Percentiles rank a stretch among this genome's conserved stretches.
phyloP scores from a whole-genome alignment of 1,284 basidiomycete species.

The Rhodofomes roseus region DNA sequence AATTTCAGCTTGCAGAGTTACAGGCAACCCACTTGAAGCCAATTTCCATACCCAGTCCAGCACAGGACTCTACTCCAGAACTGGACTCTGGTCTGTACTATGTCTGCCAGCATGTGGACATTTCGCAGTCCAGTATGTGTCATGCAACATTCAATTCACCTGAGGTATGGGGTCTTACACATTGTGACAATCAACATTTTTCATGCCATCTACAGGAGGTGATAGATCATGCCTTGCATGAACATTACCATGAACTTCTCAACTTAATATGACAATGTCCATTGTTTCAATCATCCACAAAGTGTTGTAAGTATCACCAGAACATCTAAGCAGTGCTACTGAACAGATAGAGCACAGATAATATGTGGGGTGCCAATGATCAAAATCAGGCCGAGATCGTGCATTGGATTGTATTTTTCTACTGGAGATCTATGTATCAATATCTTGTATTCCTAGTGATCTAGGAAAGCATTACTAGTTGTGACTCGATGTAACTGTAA shows the following conservation, averaged over 20 bases:
- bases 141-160: background rate
- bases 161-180: background rate
- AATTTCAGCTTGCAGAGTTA: slow-evolving; percentile 13
- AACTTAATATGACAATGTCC: background rate
- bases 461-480: too few species aligned
- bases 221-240: background rate
- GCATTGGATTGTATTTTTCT: too few species aligned
- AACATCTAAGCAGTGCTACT: too few species aligned
- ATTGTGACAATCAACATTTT: too few species aligned
- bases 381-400: too few species aligned
- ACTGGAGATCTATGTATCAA: too few species aligned
- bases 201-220: background rate
- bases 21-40: background rate
- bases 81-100: background rate
- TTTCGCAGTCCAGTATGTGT: slow-evolving; percentile 3
- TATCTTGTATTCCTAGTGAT: too few species aligned
- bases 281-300: too few species aligned
- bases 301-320: background rate
- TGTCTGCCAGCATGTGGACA: slow-evolving; percentile 4
- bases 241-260: slow-evolving; percentile 1
- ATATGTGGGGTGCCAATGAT: too few species aligned
- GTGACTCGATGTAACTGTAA: too few species aligned
- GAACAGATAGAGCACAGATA: too few species aligned
- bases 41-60: background rate
- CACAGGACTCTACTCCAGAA: background rate